A percentile compares a stretch with the other conserved stretches of the same genome.
These are phyloP conservation scores for Mollisia scopiformis DNA, from an alignment of 2,329 filamentous ascomycete species.

Conservation along the genomic window DNA sequence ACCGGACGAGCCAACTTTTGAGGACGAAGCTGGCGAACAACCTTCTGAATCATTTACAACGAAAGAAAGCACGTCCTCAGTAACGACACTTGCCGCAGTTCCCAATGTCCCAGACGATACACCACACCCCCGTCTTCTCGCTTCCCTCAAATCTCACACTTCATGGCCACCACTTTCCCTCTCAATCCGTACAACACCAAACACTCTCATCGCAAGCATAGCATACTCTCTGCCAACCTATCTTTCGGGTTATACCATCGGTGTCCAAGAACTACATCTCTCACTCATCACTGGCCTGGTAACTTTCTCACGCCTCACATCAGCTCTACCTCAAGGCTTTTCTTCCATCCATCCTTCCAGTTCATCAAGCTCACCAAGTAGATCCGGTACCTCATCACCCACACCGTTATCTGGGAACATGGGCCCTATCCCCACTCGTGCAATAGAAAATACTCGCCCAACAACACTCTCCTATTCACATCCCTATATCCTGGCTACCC, in stretches of 20 bases:
- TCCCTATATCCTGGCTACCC: conserved; percentile 70
- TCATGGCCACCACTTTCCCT: conserved; percentile 78
- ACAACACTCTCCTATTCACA: conserved; percentile 52
- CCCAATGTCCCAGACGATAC: not conserved
- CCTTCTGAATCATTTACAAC: not conserved
- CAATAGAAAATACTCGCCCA: conserved; percentile 21
- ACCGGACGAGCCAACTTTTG: conserved; percentile 15
- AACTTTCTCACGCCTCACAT: conserved; percentile 51
- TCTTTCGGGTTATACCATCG: conserved; percentile 82
- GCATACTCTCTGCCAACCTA: conserved; percentile 82
- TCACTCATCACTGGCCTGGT: conserved; percentile 35
- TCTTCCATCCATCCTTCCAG: conserved; percentile 39
- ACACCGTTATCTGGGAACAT: not conserved
- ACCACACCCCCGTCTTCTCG: conserved; percentile 55
- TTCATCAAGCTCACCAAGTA: conserved; percentile 12
- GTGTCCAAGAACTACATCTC: conserved; percentile 86
- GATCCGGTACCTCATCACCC: conserved; percentile 37
- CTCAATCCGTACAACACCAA: conserved; percentile 72
- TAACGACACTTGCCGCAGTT: not conserved
- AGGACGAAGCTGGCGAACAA: conserved; percentile 1
- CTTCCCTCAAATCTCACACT: conserved; percentile 80
- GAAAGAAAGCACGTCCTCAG: not conserved
- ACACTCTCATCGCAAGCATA: conserved; percentile 76
- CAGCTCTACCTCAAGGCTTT: conserved; percentile 51
- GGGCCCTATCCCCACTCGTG: not conserved